Percentiles rank a stretch among this genome's conserved stretches.
Conservation (phyloP, 192 early-diverging fungal genomes). For the Powellomyces hirtus region DNA sequence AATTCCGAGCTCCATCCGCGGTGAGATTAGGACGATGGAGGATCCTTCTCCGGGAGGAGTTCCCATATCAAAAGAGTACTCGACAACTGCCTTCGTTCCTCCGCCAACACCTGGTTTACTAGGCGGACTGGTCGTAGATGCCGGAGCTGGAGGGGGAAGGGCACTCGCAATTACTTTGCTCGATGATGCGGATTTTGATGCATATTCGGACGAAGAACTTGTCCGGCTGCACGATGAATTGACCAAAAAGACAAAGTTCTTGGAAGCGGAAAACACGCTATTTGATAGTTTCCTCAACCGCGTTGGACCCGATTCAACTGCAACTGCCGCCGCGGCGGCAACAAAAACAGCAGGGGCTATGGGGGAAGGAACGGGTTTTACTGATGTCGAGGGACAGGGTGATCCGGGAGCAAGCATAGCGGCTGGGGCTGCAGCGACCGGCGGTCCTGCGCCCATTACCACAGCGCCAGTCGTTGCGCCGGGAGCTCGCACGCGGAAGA, state of each 20-base stretch:
- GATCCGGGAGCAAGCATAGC: background rate
- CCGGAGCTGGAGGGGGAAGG: background rate
- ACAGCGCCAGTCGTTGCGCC: conserved; percentile 12
- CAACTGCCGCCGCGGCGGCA: background rate
- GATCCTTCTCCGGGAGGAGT: too few relatives aligned
- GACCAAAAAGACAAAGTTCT: conserved; percentile 34
- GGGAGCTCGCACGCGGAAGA: conserved; percentile 31
- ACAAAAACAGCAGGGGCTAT: background rate
- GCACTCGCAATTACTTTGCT: conserved; percentile 11
- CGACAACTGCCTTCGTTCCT: background rate
- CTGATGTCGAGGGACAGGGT: conserved; percentile 19
- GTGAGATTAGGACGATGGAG: too few relatives aligned
- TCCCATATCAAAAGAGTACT: too few relatives aligned
- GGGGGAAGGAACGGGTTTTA: background rate
- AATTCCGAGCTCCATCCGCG: too few relatives aligned
- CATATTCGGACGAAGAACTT: conserved; percentile 47
- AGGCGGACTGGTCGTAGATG: background rate
- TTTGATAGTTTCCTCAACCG: conserved; percentile 52
- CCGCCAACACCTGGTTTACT: background rate
- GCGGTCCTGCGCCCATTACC: conserved; percentile 14
- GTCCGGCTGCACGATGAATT: conserved; percentile 44
- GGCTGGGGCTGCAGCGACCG: background rate
- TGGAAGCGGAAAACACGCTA: conserved; percentile 50
- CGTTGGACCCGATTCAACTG: conserved; percentile 35
- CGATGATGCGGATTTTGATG: conserved; percentile 48